Base-by-base conservation (phyloP, 1,284 basidiomycete species). In the Papiliotrema laurentii region DNA sequence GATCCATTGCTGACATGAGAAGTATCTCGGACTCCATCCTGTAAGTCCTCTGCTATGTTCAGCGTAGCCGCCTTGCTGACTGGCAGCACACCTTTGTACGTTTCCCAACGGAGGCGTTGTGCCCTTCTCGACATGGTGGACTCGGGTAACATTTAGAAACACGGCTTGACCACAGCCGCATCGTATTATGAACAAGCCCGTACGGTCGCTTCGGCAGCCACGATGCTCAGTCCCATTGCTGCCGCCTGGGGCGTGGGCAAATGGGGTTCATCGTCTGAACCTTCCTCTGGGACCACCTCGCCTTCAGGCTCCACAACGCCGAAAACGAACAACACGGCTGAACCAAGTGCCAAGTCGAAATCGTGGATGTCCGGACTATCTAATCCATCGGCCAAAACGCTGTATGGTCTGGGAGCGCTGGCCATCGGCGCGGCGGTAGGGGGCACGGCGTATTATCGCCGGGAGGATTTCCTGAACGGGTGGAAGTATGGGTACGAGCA, bases 11-110 rank as follows among this genome's bases (percentile, higher is more conserved):
- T 56, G 37, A 56, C 43, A 7, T 21, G 34, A 26, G 16, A 52
- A 92, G 87, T 93, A 86, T 69, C 80, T 89, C 24, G 90, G 90
- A 11, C 76, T 97, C 10, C 85, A 96, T 62, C 92, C 92, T 0
- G 69, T 72, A 49, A 55, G 68, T 56, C 2, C 18, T 6, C 3
- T 24, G 21, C 26, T 40, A 18, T 42, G 4, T 43, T 38, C n/a
- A 5, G 26, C 19, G 14, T 18, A n/a, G 31, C 36, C 5, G n/a
- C 2, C 5, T 11, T n/a, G 4, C n/a, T 44, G 34, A 54, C 53
- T 4, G 47, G 39, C 52, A 70, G 64, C 66, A 69, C 37, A 63
- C 60, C 13, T 71, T 69, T 36, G 65, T 69, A 39, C 49, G 66
- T 50, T 21, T 19, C 4, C 5, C 18, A 40, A 31, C n/a, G n/a